phyloP scores from a whole-genome alignment of 805 yeast genomes.

The Candida suzukii region DNA sequence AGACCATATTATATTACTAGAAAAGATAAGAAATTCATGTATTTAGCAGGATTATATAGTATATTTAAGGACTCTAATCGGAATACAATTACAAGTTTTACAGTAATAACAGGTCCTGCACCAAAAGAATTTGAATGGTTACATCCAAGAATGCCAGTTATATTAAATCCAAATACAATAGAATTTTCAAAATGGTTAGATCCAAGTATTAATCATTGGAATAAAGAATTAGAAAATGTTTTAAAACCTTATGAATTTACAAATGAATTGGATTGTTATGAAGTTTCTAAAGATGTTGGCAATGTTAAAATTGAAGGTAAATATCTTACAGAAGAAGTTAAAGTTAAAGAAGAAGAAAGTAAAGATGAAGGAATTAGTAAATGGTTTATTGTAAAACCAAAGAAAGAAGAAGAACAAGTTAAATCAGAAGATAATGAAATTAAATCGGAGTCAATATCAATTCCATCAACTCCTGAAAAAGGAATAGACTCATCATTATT shows the following conservation, averaged over 20 bases:
- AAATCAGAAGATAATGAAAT: not conserved
- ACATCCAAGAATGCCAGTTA: conserved; percentile 74
- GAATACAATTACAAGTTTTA: conserved; percentile 33
- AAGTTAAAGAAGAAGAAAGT: not conserved
- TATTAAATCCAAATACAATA: conserved; percentile 50
- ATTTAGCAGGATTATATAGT: conserved; percentile 53
- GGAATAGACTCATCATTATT: no score
- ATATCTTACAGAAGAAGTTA: conserved; percentile 24
- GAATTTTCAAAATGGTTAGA: conserved; percentile 63
- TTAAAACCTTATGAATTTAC: conserved; percentile 31
- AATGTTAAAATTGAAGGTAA: conserved; percentile 42
- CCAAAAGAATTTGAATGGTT: conserved; percentile 55
- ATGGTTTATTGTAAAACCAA: not conserved
- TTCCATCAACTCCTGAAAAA: no score
- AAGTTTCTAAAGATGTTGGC: conserved; percentile 61
- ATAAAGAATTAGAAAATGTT: conserved; percentile 29
- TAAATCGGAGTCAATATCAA: not conserved
- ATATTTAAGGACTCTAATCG: conserved; percentile 11
- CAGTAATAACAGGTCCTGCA: conserved; percentile 73
- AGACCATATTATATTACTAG: conserved; percentile 62
- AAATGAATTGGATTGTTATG: conserved; percentile 39
- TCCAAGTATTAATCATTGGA: conserved; percentile 30
- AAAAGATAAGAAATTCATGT: conserved; percentile 45
- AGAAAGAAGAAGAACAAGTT: not conserved
- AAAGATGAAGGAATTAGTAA: not conserved